Evolutionary conservation across 768 basidiomycete genomes (phyloP), one percentile per base, ranked within the genome.

Genomic region (Suillus variegatus): DNA sequence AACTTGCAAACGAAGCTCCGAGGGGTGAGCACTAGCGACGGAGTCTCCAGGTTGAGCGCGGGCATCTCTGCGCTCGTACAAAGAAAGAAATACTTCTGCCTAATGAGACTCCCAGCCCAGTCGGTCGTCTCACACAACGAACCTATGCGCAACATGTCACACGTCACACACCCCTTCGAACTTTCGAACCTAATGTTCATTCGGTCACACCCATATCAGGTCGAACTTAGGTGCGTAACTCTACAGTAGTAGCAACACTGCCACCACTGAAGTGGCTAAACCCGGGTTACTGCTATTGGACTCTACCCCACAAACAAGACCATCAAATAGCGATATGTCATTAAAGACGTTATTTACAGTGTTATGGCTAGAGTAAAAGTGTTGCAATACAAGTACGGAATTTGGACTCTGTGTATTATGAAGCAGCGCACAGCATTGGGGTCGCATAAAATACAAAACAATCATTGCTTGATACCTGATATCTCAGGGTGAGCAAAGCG

Each of bases 361-460:
- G 32, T 55, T 3, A 35, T 35, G 5, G 35, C 6, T 35, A 36
- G 20, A 55, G 20, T 55, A n/a, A n/a, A 36, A 13, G 20, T 35
- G 32, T 10, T 35, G 6, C 6, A 35, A 55, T 55, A 55, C 28
- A 40, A 16, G n/a, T 16, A 25, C 6, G 22, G 9, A 57, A 56
- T 22, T 4, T 16, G 14, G 14, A 22, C 36, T 35, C 12, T 57
- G n/a, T 54, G 32, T 8, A 40, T 8, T 36, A 22, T 9, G 22
- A 58, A 40, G 38, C 18, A 43, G 41, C 25, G 7, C 41, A 32
- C 3, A 32, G 18, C 18, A 32, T 9, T 28, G 32, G 25, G 61
- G 13, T 56, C 61, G 51, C n/a, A 60, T 58, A 40, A 58, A 25
- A 60, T 43, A 32, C 41, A 43, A 60, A 25, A 43, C 58, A 43